A percentile compares a stretch with the other conserved stretches of the same genome.
phyloP scores from a whole-genome alignment of 768 basidiomycete genomes.

The Naganishia kalamii region DNA sequence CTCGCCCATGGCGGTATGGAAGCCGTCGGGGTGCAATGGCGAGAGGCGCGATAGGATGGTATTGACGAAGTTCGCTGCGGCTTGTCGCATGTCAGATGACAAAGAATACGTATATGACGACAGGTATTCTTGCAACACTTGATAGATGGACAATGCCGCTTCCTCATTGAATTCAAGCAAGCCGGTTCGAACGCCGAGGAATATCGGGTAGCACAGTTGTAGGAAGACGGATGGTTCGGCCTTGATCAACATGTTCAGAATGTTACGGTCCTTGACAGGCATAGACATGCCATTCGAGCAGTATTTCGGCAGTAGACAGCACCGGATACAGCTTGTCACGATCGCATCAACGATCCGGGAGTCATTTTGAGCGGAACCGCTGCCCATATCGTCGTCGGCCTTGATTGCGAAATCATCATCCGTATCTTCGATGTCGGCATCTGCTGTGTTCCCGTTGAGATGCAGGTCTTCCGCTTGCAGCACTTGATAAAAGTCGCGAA shows the following conservation, averaged over 20 bases:
- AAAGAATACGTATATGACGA: conserved; percentile 10
- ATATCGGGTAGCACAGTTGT: not conserved
- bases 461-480: not conserved
- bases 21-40: not conserved
- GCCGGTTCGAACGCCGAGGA: not conserved
- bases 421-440: not conserved
- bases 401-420: conserved; percentile 12
- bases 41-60: not conserved
- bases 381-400: not conserved
- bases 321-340: not conserved
- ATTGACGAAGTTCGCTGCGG: not conserved
- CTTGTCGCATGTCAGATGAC: conserved; percentile 6
- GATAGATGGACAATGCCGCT: conserved; percentile 1
- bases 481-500: not conserved
- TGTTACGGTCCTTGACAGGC: conserved; percentile 13
- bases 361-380: not conserved
- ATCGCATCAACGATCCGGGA: not conserved
- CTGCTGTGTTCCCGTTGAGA: not conserved
- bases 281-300: not conserved
- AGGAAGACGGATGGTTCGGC: conserved; percentile 9
- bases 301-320: not conserved
- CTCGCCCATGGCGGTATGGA: not conserved
- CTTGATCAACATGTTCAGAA: conserved; percentile 15
- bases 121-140: not conserved
- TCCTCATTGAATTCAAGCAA: conserved; percentile 1